Conservation (phyloP, 192 early-diverging fungal species). For the Coemansia sp. region DNA sequence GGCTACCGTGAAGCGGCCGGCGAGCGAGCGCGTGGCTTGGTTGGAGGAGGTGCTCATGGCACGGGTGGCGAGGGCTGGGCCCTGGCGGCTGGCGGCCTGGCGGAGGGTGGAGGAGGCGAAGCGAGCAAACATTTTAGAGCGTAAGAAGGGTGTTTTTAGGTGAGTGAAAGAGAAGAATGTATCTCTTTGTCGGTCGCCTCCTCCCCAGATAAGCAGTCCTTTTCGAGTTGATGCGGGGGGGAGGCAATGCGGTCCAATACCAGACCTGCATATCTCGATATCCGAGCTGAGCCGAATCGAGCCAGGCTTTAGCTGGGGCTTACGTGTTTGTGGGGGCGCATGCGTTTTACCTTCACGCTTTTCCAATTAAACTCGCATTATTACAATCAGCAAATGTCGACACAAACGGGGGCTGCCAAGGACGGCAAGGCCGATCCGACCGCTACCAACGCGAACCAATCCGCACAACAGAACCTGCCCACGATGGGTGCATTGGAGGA, state of each 20-base stretch:
- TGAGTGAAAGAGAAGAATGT: constrained; percentile 2
- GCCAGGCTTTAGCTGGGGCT: background rate
- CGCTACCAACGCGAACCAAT: background rate
- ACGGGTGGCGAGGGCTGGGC: constrained; percentile 23
- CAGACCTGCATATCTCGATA: background rate
- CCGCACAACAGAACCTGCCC: constrained; percentile 34
- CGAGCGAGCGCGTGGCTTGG: constrained; percentile 16
- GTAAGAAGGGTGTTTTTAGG: background rate
- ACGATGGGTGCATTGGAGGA: constrained; percentile 74
- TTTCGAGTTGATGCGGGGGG: background rate
- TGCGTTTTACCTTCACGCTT: background rate
- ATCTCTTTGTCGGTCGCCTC: background rate
- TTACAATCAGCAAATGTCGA: constrained; percentile 14
- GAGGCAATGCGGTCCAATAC: background rate
- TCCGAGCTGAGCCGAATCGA: background rate
- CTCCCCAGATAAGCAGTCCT: background rate
- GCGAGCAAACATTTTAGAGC: constrained; percentile 40
- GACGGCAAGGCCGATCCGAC: constrained; percentile 15
- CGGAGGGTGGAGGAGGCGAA: constrained; percentile 30
- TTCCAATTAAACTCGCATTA: constrained; percentile 1
- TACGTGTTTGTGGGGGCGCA: background rate
- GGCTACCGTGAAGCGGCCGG: constrained; percentile 30
- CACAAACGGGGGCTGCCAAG: constrained; percentile 10
- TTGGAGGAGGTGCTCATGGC: constrained; percentile 29
- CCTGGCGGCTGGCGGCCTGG: constrained; percentile 50